phyloP scores from a whole-genome alignment of 2,329 filamentous ascomycete genomes.

The Geosmithia putterillii region DNA sequence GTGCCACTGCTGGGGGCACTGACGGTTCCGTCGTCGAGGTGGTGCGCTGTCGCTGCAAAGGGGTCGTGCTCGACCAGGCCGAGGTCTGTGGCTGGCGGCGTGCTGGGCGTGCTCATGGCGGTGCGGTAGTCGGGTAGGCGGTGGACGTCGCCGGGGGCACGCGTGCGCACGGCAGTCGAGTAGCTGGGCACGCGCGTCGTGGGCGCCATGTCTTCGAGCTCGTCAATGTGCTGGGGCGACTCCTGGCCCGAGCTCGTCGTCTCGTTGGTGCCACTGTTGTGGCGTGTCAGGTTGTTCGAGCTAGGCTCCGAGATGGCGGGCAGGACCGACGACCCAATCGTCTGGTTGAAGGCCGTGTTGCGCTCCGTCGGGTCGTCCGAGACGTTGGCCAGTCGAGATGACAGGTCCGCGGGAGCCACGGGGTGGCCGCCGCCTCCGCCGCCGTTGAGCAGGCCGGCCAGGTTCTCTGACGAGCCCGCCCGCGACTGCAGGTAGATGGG shows the following conservation, averaged over 20 bases:
- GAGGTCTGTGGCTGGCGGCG: slow-evolving; percentile 19
- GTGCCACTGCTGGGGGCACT: neutral
- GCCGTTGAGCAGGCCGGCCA: slow-evolving; percentile 39
- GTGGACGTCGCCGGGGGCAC: slow-evolving; percentile 32
- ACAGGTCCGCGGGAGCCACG: slow-evolving; percentile 40
- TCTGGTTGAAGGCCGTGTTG: slow-evolving; percentile 33
- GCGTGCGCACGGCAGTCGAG: slow-evolving; percentile 56
- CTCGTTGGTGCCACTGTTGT: slow-evolving; percentile 37
- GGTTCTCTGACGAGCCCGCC: slow-evolving; percentile 69
- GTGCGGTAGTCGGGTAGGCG: slow-evolving; percentile 56
- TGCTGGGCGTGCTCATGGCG: slow-evolving; percentile 40
- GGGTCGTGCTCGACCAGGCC: neutral
- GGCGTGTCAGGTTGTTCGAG: slow-evolving; percentile 37
- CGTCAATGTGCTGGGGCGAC: slow-evolving; percentile 42
- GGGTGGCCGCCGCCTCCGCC: slow-evolving; percentile 10
- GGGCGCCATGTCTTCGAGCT: slow-evolving; percentile 48
- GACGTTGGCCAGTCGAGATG: slow-evolving; percentile 58
- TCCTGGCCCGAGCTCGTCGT: slow-evolving; percentile 29
- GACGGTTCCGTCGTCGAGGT: neutral
- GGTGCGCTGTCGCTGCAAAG: neutral
- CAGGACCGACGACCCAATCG: slow-evolving; percentile 27
- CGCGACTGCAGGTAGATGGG: slow-evolving; percentile 64
- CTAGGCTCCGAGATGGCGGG: slow-evolving; percentile 26
- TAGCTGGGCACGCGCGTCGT: slow-evolving; percentile 69
- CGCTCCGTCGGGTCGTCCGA: slow-evolving; percentile 34